Base-by-base conservation (phyloP, 108 stramenopile species). In the Cafeteria roenbergensis region DNA sequence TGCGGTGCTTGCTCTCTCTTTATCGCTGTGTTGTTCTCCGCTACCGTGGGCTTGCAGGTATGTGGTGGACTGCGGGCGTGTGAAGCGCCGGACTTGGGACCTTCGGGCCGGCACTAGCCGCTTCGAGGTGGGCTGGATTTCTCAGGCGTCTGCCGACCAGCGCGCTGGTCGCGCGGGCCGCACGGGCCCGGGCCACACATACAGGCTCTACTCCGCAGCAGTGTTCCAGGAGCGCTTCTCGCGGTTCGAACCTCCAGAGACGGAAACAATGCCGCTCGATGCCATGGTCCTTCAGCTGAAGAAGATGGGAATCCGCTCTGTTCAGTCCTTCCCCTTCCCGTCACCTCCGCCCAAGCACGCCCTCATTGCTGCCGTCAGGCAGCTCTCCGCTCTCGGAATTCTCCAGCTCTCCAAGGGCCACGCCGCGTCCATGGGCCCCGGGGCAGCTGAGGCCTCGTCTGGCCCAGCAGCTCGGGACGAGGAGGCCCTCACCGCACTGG, bases 51-150 rank as follows among this genome's bases (percentile, higher is more conserved):
- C 83, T n/a, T n/a, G 87, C 60, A 77, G 81, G 25, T 96, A 99
- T 65, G 97, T 99, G 22, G 94, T 99, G n/a, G 97, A 99, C 71
- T 86, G 84, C 48, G 97, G 97, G 9, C 72, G 94, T 38, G 83
- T 86, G 66, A 99, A 99, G 78, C 87, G 87, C 68, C 75, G 88
- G 28, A 89, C 88, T 57, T 86, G 85, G 61, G 78, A 86, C 64
- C 75, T 81, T 29, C 74, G 79, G 20, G 87, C 85, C 51, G 93
- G 93, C 30, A 85, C 91, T 54, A 80, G 88, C 0, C 82, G 79
- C 0, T 92, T 87, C 66, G 91, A 93, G 68, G 79, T 93, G 8
- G 87, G 90, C 83, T 93, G 91, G 92, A 92, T 93, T 38, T 90
- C 89, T 42, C 86, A 88, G 71, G 97, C 97, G 25, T 86, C 93